Evolutionary conservation across 2,329 filamentous ascomycete genomes (phyloP).

Genomic region (Botrytis tulipae): DNA sequence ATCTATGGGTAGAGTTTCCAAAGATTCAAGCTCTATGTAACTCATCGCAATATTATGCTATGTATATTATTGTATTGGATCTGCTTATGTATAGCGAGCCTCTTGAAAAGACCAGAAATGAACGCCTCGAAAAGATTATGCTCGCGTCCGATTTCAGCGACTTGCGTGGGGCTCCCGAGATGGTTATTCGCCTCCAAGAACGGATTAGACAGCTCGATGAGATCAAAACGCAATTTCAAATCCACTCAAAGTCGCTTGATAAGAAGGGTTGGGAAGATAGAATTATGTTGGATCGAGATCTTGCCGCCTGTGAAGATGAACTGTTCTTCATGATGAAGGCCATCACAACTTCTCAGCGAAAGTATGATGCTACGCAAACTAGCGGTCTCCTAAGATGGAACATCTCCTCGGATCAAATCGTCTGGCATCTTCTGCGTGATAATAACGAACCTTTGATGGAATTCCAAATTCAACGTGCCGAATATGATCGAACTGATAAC

Average conservation of each 20-base stretch:
- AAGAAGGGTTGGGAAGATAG: constrained; percentile 89
- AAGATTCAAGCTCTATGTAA: constrained; percentile 94
- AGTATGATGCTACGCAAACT: constrained; percentile 71
- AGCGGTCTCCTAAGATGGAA: constrained; percentile 87
- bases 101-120: constrained; percentile 92
- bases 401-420: constrained; percentile 90
- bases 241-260: constrained; percentile 84
- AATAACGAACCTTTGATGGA: constrained; percentile 86
- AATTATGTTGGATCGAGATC: constrained; percentile 81
- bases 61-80: constrained; percentile 97
- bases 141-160: constrained; percentile 98
- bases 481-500: constrained; percentile 95
- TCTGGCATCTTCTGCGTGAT: constrained; percentile 93
- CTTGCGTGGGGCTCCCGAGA: constrained; percentile 85
- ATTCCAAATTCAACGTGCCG: constrained; percentile 84
- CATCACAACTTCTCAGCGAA: constrained; percentile 92
- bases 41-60: constrained; percentile 93
- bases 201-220: constrained; percentile 91
- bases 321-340: constrained; percentile 99
- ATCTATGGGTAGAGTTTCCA: constrained; percentile 95
- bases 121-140: constrained; percentile 97
- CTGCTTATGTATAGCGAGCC: constrained; percentile 95
- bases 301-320: constrained; percentile 90
- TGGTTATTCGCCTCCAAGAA: constrained; percentile 87
- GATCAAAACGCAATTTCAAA: constrained; percentile 94